Conservation (phyloP, 1,284 basidiomycete genomes). For the Ustilago shanxiensis region DNA sequence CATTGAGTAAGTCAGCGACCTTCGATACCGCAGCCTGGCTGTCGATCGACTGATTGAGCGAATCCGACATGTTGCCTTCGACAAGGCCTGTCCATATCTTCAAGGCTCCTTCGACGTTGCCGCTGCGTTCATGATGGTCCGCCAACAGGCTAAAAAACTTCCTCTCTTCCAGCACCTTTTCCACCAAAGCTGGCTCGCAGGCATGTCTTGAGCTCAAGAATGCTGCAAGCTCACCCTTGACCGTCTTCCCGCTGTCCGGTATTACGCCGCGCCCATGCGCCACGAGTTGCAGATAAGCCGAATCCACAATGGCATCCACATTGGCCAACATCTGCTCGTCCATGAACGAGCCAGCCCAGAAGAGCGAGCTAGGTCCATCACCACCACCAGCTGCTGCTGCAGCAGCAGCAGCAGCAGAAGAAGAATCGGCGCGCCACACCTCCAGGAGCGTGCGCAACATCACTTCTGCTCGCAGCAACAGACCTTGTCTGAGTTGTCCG, state of each 20-base stretch:
- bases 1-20: slow-evolving; percentile 34
- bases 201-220: slow-evolving; percentile 35
- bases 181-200: slow-evolving; percentile 36
- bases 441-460: slow-evolving; percentile 45
- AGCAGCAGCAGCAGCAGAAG: slow-evolving; percentile 18
- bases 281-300: slow-evolving; percentile 27
- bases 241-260: not conserved
- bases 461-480: slow-evolving; percentile 26
- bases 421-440: slow-evolving; percentile 20
- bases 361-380: not conserved
- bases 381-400: too few relatives aligned
- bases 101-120: slow-evolving; percentile 36
- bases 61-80: slow-evolving; percentile 50
- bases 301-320: slow-evolving; percentile 36
- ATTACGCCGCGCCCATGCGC: slow-evolving; percentile 15
- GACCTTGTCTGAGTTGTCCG: slow-evolving; percentile 2
- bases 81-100: slow-evolving; percentile 46
- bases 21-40: slow-evolving; percentile 18
- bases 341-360: slow-evolving; percentile 40
- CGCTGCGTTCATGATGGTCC: slow-evolving; percentile 26
- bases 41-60: slow-evolving; percentile 10
- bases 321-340: slow-evolving; percentile 40
- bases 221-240: slow-evolving; percentile 25
- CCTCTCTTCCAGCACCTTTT: slow-evolving; percentile 22
- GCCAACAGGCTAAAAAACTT: slow-evolving; percentile 30